Conservation (phyloP, 169 alveolate genomes). For the Babesia bovis region DNA sequence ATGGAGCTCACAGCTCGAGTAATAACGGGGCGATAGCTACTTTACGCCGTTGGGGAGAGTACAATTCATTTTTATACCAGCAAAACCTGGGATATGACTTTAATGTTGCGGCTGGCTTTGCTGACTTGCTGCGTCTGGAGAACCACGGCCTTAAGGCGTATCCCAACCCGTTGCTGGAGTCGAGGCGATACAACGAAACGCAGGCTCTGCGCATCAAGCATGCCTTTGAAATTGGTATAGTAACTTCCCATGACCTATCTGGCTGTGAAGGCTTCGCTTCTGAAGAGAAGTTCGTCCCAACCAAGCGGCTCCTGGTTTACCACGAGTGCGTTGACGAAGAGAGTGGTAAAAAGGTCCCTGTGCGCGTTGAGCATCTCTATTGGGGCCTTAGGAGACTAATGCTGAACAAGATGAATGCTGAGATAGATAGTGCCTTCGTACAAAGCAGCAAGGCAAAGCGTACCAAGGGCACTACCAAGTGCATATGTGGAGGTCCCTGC, state of each 20-base stretch:
- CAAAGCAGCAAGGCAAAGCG: slow-evolving; percentile 35
- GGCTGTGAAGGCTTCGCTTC: slow-evolving; percentile 67
- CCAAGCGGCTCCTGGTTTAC: slow-evolving; percentile 48
- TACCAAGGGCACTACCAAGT: slow-evolving; percentile 48
- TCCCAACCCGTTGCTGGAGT: slow-evolving; percentile 1
- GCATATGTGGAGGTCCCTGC: slow-evolving; percentile 60
- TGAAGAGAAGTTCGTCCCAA: slow-evolving; percentile 63
- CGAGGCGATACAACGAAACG: slow-evolving; percentile 25
- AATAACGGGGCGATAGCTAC: slow-evolving; percentile 9
- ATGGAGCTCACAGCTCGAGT: slow-evolving; percentile 6
- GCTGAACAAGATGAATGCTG: slow-evolving; percentile 42
- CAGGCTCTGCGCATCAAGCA: slow-evolving; percentile 34
- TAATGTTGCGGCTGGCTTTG: slow-evolving; percentile 56
- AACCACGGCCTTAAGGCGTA: slow-evolving; percentile 23
- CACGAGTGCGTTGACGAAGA: slow-evolving; percentile 30
- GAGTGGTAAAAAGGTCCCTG: slow-evolving; percentile 37
- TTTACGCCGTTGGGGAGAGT: slow-evolving; percentile 34
- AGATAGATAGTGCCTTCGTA: slow-evolving; percentile 25
- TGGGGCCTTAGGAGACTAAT: slow-evolving; percentile 63
- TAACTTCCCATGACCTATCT: slow-evolving; percentile 58
- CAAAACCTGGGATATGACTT: slow-evolving; percentile 37
- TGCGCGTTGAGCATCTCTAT: slow-evolving; percentile 62
- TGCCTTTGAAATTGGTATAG: slow-evolving; percentile 57
- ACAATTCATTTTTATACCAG: slow-evolving; percentile 1
- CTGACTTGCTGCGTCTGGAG: slow-evolving; percentile 55